Conservation (phyloP, 2,329 filamentous ascomycete genomes). For the Myriosclerotinia scirpicola region DNA sequence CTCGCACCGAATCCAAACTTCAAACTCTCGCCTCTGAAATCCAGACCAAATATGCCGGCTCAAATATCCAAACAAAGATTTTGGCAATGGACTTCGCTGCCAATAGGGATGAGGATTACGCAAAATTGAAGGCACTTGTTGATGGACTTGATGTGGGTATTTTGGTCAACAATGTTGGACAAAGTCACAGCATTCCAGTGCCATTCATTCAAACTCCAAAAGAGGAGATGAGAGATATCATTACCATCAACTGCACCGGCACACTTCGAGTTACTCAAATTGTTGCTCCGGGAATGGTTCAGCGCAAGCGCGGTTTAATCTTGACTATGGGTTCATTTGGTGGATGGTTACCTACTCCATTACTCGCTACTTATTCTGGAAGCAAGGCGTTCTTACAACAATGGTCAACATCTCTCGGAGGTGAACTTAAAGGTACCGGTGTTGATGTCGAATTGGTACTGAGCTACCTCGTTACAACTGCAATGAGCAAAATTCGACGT, state of each 20-base stretch:
- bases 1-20: slow-evolving; percentile 92
- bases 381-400: slow-evolving; percentile 98
- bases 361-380: slow-evolving; percentile 93
- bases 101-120: slow-evolving; percentile 79
- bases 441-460: slow-evolving; percentile 90
- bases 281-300: slow-evolving; percentile 79
- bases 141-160: slow-evolving; percentile 78
- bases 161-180: slow-evolving; percentile 94
- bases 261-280: slow-evolving; percentile 87
- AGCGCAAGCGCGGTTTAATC: slow-evolving; percentile 82
- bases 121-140: slow-evolving; percentile 66
- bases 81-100: slow-evolving; percentile 89
- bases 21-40: slow-evolving; percentile 75
- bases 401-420: slow-evolving; percentile 84
- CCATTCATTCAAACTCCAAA: slow-evolving; percentile 78
- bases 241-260: slow-evolving; percentile 91
- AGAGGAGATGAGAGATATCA: slow-evolving; percentile 82
- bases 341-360: slow-evolving; percentile 86
- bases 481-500: slow-evolving; percentile 94
- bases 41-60: slow-evolving; percentile 62
- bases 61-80: slow-evolving; percentile 67
- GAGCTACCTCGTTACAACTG: slow-evolving; percentile 88
- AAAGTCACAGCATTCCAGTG: slow-evolving; percentile 90
- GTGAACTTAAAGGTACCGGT: slow-evolving; percentile 76
- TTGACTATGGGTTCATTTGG: slow-evolving; percentile 97